phyloP scores from a whole-genome alignment of 2,329 filamentous ascomycete genomes.

The Xylariaceae sp. region DNA sequence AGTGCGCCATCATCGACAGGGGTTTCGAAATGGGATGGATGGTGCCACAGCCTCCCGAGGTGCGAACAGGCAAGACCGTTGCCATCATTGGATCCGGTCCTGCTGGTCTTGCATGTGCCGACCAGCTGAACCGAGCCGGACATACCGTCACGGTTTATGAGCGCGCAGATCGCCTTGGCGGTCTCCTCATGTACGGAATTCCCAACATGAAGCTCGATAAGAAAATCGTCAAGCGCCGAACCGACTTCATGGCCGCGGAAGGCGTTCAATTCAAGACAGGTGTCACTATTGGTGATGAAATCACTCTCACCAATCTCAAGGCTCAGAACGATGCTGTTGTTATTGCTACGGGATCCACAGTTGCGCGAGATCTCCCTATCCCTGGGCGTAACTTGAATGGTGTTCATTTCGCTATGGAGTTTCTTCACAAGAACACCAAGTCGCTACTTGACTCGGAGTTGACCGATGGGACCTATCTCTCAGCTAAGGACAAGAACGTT shows the following conservation, averaged over 20 bases:
- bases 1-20: constrained; percentile 95
- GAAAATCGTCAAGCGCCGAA: constrained; percentile 90
- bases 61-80: constrained; percentile 81
- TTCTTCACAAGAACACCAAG: constrained; percentile 96
- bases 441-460: constrained; percentile 90
- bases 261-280: constrained; percentile 79
- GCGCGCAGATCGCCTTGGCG: constrained; percentile 84
- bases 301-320: constrained; percentile 68
- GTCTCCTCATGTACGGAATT: constrained; percentile 96
- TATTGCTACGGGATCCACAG: constrained; percentile 87
- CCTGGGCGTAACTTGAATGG: constrained; percentile 83
- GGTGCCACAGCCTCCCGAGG: constrained; percentile 72
- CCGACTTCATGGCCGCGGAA: constrained; percentile 90
- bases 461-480: constrained; percentile 80
- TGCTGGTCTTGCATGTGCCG: constrained; percentile 82
- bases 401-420: constrained; percentile 96
- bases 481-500: constrained; percentile 91
- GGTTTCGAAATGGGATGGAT: constrained; percentile 99
- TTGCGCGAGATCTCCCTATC: constrained; percentile 88
- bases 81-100: constrained; percentile 91
- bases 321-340: constrained; percentile 76
- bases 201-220: constrained; percentile 99
- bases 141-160: constrained; percentile 89
- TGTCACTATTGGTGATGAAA: constrained; percentile 72
- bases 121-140: constrained; percentile 91